phyloP scores from a whole-genome alignment of 2,329 filamentous ascomycete species.

The Tolypocladium tropicale region DNA sequence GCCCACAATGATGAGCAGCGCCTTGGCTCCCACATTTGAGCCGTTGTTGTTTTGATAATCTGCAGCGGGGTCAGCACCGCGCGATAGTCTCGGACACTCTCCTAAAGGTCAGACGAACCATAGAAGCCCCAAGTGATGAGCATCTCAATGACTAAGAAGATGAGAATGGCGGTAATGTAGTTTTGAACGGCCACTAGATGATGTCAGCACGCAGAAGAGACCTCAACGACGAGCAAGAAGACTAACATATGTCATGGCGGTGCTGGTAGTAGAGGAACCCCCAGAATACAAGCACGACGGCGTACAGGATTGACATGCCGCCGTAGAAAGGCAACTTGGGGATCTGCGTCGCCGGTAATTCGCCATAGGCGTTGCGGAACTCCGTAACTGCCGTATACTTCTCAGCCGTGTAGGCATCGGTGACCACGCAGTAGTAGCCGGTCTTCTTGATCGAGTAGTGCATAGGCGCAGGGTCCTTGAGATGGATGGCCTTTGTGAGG shows the following conservation, averaged over 20 bases:
- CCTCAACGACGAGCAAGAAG: not conserved
- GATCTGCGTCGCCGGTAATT: constrained; percentile 90
- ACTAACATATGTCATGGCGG: constrained; percentile 73
- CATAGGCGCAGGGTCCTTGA: constrained; percentile 63
- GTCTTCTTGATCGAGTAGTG: constrained; percentile 83
- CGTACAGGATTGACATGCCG: constrained; percentile 86
- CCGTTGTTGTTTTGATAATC: constrained; percentile 91
- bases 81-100: not conserved
- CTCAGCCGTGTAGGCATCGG: constrained; percentile 54
- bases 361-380: constrained; percentile 93
- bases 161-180: constrained; percentile 93
- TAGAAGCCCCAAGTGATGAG: constrained; percentile 99
- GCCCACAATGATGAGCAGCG: constrained; percentile 82
- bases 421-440: constrained; percentile 91
- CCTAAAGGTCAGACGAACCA: constrained; percentile 37
- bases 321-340: constrained; percentile 97
- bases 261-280: constrained; percentile 93
- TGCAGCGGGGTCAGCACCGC: constrained; percentile 31
- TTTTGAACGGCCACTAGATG: constrained; percentile 84
- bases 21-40: constrained; percentile 71
- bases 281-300: constrained; percentile 76
- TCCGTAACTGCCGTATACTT: constrained; percentile 76
- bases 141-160: constrained; percentile 93
- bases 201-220: constrained; percentile 4
- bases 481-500: constrained; percentile 68